Percentiles rank a stretch among this genome's conserved stretches.
Evolutionary conservation across 495 filamentous ascomycete genomes (phyloP).

Genomic region (Neurospora sp.): DNA sequence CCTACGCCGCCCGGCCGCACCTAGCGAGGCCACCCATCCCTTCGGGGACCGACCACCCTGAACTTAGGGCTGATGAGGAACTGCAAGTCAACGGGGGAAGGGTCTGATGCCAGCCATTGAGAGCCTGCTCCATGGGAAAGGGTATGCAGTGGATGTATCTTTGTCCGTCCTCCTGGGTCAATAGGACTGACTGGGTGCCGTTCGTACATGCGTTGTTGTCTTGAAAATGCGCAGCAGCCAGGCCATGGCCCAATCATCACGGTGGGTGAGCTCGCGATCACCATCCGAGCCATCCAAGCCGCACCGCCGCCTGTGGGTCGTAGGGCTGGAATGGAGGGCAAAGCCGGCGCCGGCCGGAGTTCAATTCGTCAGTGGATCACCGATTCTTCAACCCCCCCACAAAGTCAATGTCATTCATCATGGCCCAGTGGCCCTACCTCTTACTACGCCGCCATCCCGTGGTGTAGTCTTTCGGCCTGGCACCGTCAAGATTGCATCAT

Average conservation of each 20-base stretch:
- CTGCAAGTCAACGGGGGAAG: slow-evolving; percentile 1
- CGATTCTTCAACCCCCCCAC: background rate
- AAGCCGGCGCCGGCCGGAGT: background rate
- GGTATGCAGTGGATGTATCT: background rate
- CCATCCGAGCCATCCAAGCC: background rate
- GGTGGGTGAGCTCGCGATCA: background rate
- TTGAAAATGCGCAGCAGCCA: background rate
- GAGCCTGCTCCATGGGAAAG: background rate
- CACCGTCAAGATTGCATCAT: background rate
- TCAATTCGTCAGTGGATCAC: background rate
- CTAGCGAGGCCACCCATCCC: background rate
- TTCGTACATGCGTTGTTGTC: background rate
- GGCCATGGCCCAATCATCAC: background rate
- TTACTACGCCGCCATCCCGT: background rate
- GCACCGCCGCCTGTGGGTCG: slow-evolving; percentile 1
- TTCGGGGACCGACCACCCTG: background rate
- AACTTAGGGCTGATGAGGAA: slow-evolving; percentile 13
- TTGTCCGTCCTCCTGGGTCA: background rate
- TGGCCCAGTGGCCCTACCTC: background rate
- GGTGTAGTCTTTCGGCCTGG: background rate
- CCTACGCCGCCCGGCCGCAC: background rate
- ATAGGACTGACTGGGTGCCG: background rate
- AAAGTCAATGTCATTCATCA: background rate
- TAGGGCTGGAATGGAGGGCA: slow-evolving; percentile 20
- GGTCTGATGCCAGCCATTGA: slow-evolving; percentile 6